Evolutionary conservation across 495 filamentous ascomycete genomes (phyloP).

Genomic region (Usnea hakonensis): DNA sequence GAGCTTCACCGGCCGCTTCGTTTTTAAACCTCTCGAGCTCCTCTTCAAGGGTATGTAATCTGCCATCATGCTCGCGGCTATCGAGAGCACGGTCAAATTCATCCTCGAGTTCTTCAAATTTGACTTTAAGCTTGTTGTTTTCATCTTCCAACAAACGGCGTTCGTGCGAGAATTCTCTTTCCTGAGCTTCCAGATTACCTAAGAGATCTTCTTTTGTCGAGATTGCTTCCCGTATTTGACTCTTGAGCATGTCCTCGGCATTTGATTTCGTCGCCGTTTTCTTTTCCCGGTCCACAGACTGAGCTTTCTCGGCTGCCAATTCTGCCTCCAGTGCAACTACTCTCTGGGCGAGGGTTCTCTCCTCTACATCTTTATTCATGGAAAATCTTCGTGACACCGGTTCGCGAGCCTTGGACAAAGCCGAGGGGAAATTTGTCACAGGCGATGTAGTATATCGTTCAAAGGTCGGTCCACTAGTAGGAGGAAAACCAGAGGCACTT

Average conservation of each 20-base stretch:
- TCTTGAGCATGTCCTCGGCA: conserved; percentile 56
- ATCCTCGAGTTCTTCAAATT: conserved; percentile 80
- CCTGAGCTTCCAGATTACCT: conserved; percentile 85
- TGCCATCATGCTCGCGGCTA: conserved; percentile 69
- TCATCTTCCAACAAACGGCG: conserved; percentile 72
- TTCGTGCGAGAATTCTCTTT: conserved; percentile 80
- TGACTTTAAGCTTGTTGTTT: conserved; percentile 62
- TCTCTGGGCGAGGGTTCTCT: conserved; percentile 57
- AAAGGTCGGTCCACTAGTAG: conserved; percentile 7
- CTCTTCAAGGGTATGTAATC: conserved; percentile 56
- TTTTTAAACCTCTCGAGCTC: conserved; percentile 58
- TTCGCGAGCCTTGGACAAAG: conserved; percentile 49
- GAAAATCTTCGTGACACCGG: conserved; percentile 54
- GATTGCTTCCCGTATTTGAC: conserved; percentile 47
- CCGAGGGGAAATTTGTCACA: conserved; percentile 37
- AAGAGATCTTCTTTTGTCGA: conserved; percentile 92
- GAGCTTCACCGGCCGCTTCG: conserved; percentile 48
- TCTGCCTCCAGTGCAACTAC: conserved; percentile 79
- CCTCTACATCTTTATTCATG: conserved; percentile 56
- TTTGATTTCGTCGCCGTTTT: conserved; percentile 50
- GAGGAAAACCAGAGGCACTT: conserved; percentile 56
- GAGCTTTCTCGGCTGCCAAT: conserved; percentile 57
- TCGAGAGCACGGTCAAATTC: conserved; percentile 81
- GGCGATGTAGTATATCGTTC: conserved; percentile 24
- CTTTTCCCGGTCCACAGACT: conserved; percentile 46